Evolutionary conservation across 2,329 filamentous ascomycete genomes (phyloP).

Genomic region (Venturiaceae sp.): DNA sequence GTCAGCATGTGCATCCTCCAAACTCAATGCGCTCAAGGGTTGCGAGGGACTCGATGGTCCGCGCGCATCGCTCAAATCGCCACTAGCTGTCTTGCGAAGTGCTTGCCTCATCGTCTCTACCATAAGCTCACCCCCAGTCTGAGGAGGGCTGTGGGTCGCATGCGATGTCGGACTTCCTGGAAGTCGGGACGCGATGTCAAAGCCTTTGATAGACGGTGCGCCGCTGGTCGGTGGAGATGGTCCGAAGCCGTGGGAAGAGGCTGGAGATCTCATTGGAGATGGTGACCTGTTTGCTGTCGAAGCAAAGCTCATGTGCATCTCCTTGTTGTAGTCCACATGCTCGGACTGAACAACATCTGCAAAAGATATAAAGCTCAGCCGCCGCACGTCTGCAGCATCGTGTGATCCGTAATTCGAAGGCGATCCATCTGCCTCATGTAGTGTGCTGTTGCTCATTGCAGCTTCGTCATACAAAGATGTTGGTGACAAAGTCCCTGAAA

Average conservation of each 20-base stretch:
- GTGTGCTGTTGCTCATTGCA: background rate
- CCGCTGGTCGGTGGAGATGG: constrained; percentile 70
- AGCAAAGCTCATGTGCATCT: constrained; percentile 60
- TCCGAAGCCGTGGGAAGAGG: constrained; percentile 57
- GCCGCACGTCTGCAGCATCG: constrained; percentile 68
- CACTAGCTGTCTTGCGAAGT: constrained; percentile 72
- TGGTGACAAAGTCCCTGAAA: constrained; percentile 12
- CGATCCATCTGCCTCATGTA: constrained; percentile 9
- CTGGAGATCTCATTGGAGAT: constrained; percentile 70
- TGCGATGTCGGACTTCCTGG: constrained; percentile 48
- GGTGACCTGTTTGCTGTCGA: constrained; percentile 54
- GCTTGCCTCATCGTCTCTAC: constrained; percentile 94
- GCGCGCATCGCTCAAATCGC: constrained; percentile 51
- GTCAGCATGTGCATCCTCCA: constrained; percentile 3
- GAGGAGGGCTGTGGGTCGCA: constrained; percentile 39
- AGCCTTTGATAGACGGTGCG: constrained; percentile 60
- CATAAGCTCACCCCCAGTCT: constrained; percentile 60
- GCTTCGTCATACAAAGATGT: constrained; percentile 3
- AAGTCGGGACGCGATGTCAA: constrained; percentile 54
- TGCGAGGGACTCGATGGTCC: constrained; percentile 1
- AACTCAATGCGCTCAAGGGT: background rate
- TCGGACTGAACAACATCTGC: constrained; percentile 88
- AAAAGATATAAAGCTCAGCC: constrained; percentile 92
- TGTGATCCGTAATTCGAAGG: constrained; percentile 67
- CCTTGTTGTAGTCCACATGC: constrained; percentile 55